Evolutionary conservation across 2,329 filamentous ascomycete genomes (phyloP).

Genomic region (Fusarium drepaniforme): DNA sequence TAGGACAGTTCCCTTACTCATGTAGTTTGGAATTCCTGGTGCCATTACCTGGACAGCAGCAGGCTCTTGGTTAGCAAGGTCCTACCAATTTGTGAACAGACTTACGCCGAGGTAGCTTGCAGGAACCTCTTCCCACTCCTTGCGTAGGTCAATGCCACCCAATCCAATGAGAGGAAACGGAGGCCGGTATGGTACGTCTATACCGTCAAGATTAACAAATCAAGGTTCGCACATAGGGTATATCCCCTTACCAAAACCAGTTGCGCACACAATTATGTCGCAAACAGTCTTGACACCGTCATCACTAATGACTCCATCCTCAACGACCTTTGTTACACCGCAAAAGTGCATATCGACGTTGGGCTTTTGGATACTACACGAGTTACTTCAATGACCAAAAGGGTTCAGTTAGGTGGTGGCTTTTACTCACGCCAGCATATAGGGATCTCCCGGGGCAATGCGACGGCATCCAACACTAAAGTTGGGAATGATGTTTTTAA

Average conservation of each 20-base stretch:
- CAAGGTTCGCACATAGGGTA: neutral
- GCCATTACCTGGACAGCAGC: neutral
- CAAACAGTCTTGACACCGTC: neutral
- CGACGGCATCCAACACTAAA: neutral
- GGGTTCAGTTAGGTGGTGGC: neutral
- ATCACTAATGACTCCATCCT: neutral
- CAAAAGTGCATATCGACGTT: neutral
- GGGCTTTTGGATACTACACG: neutral
- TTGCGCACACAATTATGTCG: neutral
- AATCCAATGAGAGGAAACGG: neutral
- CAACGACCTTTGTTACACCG: neutral
- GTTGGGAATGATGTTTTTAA: neutral
- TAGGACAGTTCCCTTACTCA: neutral
- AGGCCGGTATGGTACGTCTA: neutral
- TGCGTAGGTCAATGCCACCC: neutral
- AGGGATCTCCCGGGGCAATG: neutral
- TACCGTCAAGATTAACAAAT: neutral
- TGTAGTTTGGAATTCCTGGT: neutral
- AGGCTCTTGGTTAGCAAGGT: neutral
- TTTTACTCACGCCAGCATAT: neutral
- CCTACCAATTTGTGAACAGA: neutral
- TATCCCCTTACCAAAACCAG: neutral
- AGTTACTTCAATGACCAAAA: neutral
- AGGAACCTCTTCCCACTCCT: neutral
- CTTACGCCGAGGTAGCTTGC: neutral